Percentiles rank a stretch among this genome's conserved stretches.
phyloP scores from a whole-genome alignment of 441 rosid species.

The Pelargonium myrrhifolium region DNA sequence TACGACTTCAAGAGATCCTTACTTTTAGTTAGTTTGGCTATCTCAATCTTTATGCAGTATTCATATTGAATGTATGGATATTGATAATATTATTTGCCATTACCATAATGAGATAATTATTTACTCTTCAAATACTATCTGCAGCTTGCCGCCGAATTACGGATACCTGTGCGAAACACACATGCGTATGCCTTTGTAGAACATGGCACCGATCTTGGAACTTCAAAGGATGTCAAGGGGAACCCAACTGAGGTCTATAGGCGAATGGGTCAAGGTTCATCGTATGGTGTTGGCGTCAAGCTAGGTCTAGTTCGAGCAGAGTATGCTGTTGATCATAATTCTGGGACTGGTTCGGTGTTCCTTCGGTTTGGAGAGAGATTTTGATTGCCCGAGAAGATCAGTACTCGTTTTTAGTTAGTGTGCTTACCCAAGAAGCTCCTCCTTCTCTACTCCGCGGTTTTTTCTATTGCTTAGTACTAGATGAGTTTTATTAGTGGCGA shows the following conservation, averaged over 20 bases:
- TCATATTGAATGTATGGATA: background rate
- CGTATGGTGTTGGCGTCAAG: constrained; percentile 79
- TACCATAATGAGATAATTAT: constrained; percentile 8
- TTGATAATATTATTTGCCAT: too few relatives aligned
- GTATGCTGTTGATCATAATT: constrained; percentile 91
- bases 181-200: constrained; percentile 85
- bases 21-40: too few relatives aligned
- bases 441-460: too few relatives aligned
- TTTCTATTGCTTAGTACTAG: too few relatives aligned
- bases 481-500: too few relatives aligned
- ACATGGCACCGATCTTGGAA: constrained; percentile 93
- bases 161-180: constrained; percentile 76
- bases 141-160: constrained; percentile 89
- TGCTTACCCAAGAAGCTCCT: too few relatives aligned
- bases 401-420: background rate
- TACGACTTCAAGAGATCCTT: constrained; percentile 22
- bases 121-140: constrained; percentile 18
- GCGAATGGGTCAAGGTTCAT: constrained; percentile 90
- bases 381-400: constrained; percentile 21
- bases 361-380: constrained; percentile 92
- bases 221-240: constrained; percentile 91
- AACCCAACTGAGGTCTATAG: constrained; percentile 92
- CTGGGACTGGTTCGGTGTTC: constrained; percentile 71
- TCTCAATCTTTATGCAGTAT: background rate
- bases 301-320: constrained; percentile 88